A percentile compares a stretch with the other conserved stretches of the same genome.
Conservation (phyloP, 1,139 yeast species). For the Eremothecium sinecaudum region DNA sequence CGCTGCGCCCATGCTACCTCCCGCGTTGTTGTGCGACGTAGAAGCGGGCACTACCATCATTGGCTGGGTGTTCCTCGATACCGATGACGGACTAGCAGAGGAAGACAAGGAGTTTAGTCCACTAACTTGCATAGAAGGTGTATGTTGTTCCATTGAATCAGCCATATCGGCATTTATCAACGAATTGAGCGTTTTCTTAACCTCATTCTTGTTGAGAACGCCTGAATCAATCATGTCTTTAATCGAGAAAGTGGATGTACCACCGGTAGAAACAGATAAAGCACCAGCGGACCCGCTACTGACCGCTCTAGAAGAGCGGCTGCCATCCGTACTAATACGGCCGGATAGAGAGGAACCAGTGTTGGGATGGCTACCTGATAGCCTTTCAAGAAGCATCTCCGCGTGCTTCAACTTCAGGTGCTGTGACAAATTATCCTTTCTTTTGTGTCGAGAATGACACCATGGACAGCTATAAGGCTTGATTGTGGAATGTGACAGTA, state of each 20-base stretch:
- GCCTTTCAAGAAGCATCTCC: constrained; percentile 19
- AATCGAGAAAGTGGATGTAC: constrained; percentile 14
- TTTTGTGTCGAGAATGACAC: constrained; percentile 71
- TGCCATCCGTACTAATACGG: background rate
- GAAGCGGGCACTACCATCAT: background rate
- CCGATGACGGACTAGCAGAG: constrained; percentile 4
- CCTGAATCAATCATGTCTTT: constrained; percentile 23
- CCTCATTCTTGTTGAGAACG: constrained; percentile 25
- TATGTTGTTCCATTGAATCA: constrained; percentile 1
- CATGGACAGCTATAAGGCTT: constrained; percentile 73
- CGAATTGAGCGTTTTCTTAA: constrained; percentile 23
- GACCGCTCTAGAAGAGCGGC: constrained; percentile 1
- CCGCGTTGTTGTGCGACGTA: background rate
- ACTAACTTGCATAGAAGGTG: constrained; percentile 1
- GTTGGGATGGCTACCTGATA: constrained; percentile 1
- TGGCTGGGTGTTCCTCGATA: background rate
- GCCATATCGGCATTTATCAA: constrained; percentile 13
- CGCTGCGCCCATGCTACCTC: background rate
- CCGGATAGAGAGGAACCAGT: background rate
- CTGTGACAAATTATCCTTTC: constrained; percentile 45
- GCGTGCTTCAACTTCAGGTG: constrained; percentile 28
- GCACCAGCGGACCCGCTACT: constrained; percentile 4
- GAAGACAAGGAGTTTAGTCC: constrained; percentile 3
- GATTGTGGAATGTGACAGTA: constrained; percentile 79
- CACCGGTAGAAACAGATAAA: constrained; percentile 3